Percentiles rank a stretch among this genome's conserved stretches.
Conservation (phyloP, 202 grass and related monocot species). For the Eragrostis tef region DNA sequence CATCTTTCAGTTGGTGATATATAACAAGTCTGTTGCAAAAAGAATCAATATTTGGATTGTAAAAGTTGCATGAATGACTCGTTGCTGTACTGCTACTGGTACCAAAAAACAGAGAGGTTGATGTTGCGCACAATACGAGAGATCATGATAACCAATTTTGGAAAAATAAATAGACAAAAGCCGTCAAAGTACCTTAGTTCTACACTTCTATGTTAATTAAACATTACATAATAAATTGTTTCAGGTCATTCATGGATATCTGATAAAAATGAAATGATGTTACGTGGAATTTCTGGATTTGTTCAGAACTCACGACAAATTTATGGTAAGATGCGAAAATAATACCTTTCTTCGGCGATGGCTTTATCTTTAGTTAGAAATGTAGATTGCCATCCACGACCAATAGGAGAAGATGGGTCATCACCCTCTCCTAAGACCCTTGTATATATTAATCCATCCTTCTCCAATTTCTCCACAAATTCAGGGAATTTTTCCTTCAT, state of each 20-base stretch:
- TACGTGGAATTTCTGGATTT: not conserved
- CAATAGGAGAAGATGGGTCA: conserved; percentile 86
- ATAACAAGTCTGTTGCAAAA: not conserved
- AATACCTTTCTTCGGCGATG: conserved; percentile 74
- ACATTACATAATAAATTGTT: not conserved
- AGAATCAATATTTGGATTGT: not conserved
- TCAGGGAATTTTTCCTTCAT: conserved; percentile 68
- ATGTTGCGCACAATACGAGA: not conserved
- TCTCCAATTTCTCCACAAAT: conserved; percentile 84
- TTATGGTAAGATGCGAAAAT: not conserved
- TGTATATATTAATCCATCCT: conserved; percentile 72
- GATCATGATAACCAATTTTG: not conserved
- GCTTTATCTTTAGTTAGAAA: conserved; percentile 85
- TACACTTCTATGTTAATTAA: not conserved
- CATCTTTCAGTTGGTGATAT: too few relatives aligned
- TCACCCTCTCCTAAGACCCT: conserved; percentile 83
- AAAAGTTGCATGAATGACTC: not conserved
- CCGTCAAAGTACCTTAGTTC: not conserved
- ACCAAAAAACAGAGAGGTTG: not conserved
- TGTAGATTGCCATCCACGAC: conserved; percentile 95
- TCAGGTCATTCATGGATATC: not conserved
- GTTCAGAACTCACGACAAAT: not conserved
- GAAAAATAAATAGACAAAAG: not conserved
- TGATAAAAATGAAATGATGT: not conserved
- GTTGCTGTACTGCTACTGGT: too few relatives aligned